phyloP scores from a whole-genome alignment of 805 yeast species.

The Torulaspora maleeae region DNA sequence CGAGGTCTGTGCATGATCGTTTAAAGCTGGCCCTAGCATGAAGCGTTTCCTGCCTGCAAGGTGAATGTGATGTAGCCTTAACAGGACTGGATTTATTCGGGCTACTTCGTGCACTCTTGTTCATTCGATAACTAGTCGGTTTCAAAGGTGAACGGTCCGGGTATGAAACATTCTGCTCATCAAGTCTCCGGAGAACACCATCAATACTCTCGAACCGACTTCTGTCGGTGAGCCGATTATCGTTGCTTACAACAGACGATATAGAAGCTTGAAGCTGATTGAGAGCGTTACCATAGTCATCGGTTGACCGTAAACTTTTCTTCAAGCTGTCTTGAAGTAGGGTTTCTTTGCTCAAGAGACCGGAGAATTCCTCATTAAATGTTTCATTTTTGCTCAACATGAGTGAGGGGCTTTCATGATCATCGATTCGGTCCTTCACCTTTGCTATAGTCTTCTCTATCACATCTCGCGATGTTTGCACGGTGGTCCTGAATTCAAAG shows the following conservation, averaged over 20 bases:
- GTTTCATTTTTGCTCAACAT: slow-evolving; percentile 11
- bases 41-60: slow-evolving; percentile 5
- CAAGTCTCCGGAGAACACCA: slow-evolving; percentile 6
- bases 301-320: slow-evolving; percentile 9
- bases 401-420: slow-evolving; percentile 14
- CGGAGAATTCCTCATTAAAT: slow-evolving; percentile 19
- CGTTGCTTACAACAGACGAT: slow-evolving; percentile 3
- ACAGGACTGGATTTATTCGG: slow-evolving; percentile 5
- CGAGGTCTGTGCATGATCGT: slow-evolving; percentile 8
- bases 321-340: slow-evolving; percentile 12
- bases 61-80: slow-evolving; percentile 5
- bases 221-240: not conserved
- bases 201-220: not conserved
- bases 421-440: slow-evolving; percentile 19
- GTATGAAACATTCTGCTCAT: slow-evolving; percentile 2
- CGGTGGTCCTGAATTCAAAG: slow-evolving; percentile 17
- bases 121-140: slow-evolving; percentile 5
- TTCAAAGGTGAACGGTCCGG: slow-evolving; percentile 10
- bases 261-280: slow-evolving; percentile 10
- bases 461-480: slow-evolving; percentile 17
- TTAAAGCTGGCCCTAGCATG: slow-evolving; percentile 3
- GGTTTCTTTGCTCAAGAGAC: slow-evolving; percentile 18
- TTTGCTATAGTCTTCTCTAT: slow-evolving; percentile 18
- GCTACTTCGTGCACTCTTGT: slow-evolving; percentile 4
- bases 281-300: slow-evolving; percentile 6